phyloP scores from a whole-genome alignment of 2,329 filamentous ascomycete species.

The Plenodomus lindquistii region DNA sequence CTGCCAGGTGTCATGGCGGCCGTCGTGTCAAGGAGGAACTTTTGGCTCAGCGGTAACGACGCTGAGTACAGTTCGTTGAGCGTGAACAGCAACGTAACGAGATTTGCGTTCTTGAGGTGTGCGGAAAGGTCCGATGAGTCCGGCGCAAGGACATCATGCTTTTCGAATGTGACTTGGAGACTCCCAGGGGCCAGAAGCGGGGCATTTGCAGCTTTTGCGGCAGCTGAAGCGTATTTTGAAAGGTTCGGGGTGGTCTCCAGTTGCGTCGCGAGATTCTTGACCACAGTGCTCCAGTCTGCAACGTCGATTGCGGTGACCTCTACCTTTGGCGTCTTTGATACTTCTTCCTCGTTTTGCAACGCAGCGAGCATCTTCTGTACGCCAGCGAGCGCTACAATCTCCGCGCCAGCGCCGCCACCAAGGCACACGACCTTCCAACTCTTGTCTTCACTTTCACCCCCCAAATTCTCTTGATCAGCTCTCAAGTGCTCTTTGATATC shows the following conservation, averaged over 20 bases:
- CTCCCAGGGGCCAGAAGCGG: conserved; percentile 37
- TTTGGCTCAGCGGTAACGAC: conserved; percentile 74
- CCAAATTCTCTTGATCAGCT: neutral
- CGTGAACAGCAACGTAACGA: conserved; percentile 89
- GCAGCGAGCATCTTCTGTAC: conserved; percentile 48
- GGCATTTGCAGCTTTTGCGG: conserved; percentile 47
- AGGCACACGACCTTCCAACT: conserved; percentile 57
- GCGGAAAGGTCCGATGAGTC: conserved; percentile 41
- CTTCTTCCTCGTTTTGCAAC: conserved; percentile 1
- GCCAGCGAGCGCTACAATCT: conserved; percentile 66
- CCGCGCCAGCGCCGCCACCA: conserved; percentile 68
- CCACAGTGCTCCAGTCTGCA: conserved; percentile 73
- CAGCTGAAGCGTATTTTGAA: conserved; percentile 54
- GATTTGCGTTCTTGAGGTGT: conserved; percentile 33
- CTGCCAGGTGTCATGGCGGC: conserved; percentile 61
- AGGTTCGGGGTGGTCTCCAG: conserved; percentile 57
- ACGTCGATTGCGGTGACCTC: conserved; percentile 75
- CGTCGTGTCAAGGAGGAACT: conserved; percentile 72
- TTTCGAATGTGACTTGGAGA: conserved; percentile 50
- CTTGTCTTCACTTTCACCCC: conserved; percentile 1
- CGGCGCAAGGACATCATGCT: conserved; percentile 56
- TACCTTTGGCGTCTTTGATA: conserved; percentile 2
- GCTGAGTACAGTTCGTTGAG: conserved; percentile 91
- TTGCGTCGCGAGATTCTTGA: conserved; percentile 60
- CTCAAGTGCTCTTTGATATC: conserved; percentile 34